A percentile compares a stretch with the other conserved stretches of the same genome.
Evolutionary conservation across 129 eudicot genomes (phyloP).

Genomic region (Silybum marianum): DNA sequence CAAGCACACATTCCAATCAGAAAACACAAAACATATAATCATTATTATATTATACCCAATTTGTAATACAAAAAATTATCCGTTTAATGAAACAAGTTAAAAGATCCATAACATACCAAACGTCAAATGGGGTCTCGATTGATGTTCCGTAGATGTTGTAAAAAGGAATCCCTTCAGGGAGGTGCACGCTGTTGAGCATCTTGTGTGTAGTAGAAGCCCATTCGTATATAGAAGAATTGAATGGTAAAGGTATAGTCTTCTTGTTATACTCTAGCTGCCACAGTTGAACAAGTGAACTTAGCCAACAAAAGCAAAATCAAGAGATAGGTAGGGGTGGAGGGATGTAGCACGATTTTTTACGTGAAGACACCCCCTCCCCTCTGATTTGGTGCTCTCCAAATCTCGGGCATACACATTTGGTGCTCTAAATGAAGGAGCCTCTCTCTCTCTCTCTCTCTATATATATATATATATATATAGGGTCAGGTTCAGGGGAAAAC

Average conservation of each 20-base stretch:
- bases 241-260: constrained; percentile 70
- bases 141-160: constrained; percentile 86
- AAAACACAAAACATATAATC: neutral
- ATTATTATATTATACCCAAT: neutral
- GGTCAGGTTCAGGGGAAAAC: too few relatives aligned
- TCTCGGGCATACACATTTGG: too few relatives aligned
- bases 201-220: constrained; percentile 89
- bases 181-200: constrained; percentile 56
- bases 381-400: too few relatives aligned
- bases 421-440: too few relatives aligned
- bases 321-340: neutral
- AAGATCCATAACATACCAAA: constrained; percentile 55
- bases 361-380: too few relatives aligned
- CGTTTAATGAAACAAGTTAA: neutral
- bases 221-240: constrained; percentile 60
- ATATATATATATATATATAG: too few relatives aligned
- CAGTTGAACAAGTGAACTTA: constrained; percentile 13
- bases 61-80: neutral
- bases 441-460: too few relatives aligned
- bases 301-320: neutral
- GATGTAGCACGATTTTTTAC: too few relatives aligned
- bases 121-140: constrained; percentile 88
- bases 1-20: constrained; percentile 25
- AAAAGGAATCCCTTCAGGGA: constrained; percentile 72
- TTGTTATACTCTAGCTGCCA: constrained; percentile 64